Conservation (phyloP, 2,329 filamentous ascomycete species). For the Metarhizium album region DNA sequence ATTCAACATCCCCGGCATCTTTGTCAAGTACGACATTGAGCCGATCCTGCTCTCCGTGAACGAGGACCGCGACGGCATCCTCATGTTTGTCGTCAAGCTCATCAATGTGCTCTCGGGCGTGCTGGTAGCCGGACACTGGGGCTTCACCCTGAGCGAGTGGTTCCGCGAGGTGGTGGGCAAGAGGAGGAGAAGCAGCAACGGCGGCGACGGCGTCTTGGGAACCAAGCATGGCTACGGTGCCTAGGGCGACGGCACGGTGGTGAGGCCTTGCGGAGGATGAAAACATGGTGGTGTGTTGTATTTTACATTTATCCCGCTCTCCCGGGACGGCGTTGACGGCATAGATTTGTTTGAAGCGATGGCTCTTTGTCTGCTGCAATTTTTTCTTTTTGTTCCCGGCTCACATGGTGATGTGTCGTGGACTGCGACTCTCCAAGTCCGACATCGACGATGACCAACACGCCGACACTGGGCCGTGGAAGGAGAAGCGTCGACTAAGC, state of each 20-base stretch:
- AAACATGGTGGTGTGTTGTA: slow-evolving; percentile 5
- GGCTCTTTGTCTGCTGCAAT: too few relatives aligned
- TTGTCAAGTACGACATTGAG: slow-evolving; percentile 99
- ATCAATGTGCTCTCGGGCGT: slow-evolving; percentile 89
- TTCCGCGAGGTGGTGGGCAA: slow-evolving; percentile 42
- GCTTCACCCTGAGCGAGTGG: slow-evolving; percentile 79
- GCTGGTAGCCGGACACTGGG: slow-evolving; percentile 87
- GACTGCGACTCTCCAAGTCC: too few relatives aligned
- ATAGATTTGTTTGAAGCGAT: background rate
- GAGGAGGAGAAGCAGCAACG: slow-evolving; percentile 31
- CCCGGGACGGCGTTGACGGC: slow-evolving; percentile 19
- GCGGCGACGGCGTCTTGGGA: slow-evolving; percentile 40
- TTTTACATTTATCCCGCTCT: too few relatives aligned
- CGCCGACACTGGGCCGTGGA: too few relatives aligned
- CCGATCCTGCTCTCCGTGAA: slow-evolving; percentile 80
- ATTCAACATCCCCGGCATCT: slow-evolving; percentile 71
- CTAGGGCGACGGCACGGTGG: background rate
- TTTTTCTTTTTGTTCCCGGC: too few relatives aligned
- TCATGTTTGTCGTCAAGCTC: slow-evolving; percentile 67
- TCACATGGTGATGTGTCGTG: too few relatives aligned
- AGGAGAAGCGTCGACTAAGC: too few relatives aligned
- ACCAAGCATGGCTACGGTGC: slow-evolving; percentile 28
- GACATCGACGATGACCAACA: too few relatives aligned
- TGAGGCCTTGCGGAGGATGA: background rate
- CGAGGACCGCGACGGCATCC: slow-evolving; percentile 65